A percentile compares a stretch with the other conserved stretches of the same genome.
Conservation (phyloP, 257 asterid genomes). For the Nicotiana sylvestris region DNA sequence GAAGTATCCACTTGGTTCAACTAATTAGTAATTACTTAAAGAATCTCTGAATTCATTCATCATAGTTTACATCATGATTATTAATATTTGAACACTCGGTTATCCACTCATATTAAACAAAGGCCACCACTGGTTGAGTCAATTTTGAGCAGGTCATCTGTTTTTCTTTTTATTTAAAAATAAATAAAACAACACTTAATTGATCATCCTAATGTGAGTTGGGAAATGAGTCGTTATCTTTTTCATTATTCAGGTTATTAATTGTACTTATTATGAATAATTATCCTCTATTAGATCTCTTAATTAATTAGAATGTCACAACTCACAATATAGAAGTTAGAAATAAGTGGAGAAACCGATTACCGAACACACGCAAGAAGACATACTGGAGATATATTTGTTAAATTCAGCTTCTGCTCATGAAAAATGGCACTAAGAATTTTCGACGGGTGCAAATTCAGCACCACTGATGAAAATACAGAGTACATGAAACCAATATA, state of each 20-base stretch:
- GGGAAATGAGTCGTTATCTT: too few relatives aligned
- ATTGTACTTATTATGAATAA: too few relatives aligned
- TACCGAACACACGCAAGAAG: too few relatives aligned
- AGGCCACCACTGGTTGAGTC: background rate
- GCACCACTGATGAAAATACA: constrained; percentile 1
- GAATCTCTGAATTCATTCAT: background rate
- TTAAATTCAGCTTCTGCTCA: too few relatives aligned
- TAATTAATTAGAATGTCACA: too few relatives aligned
- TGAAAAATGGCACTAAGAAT: background rate
- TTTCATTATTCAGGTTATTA: too few relatives aligned
- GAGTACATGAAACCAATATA: background rate
- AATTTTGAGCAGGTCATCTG: background rate
- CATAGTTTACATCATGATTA: background rate
- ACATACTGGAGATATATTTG: too few relatives aligned
- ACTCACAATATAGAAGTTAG: too few relatives aligned
- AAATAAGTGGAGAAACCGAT: too few relatives aligned
- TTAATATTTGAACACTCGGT: background rate
- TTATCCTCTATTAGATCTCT: too few relatives aligned
- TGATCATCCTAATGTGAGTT: background rate
- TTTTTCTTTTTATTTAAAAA: background rate
- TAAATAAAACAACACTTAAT: background rate
- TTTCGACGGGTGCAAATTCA: background rate
- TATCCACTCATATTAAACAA: background rate
- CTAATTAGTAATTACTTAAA: background rate
- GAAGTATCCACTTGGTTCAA: background rate